Evolutionary conservation across 2,329 filamentous ascomycete genomes (phyloP), one percentile per base, ranked within the genome.

Genomic region (Graphilbum fragrans): DNA sequence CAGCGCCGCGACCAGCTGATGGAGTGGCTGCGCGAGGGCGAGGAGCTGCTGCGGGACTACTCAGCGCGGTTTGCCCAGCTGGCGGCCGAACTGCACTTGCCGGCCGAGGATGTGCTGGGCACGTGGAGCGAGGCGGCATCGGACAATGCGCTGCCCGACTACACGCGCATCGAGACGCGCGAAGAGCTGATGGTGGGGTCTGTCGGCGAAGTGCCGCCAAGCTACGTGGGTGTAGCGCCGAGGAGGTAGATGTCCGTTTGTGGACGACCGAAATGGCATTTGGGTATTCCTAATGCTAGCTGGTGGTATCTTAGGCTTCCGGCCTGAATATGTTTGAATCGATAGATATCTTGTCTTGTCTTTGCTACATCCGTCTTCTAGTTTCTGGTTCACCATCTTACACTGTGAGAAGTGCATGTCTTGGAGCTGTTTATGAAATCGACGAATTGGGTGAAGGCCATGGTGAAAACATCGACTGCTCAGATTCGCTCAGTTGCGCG

Each of bases 181-280:
- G 53, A 57, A 41, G 54, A 57, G 35, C 45, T 55, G 8, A 55
- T 57, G 53, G 53, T 57, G 18, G 53, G 53, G n/a, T 49, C 49
- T 11, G 53, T 56, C 5, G 54, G 54, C 4, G 54, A 57, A 45
- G 51, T 56, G 12, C 52, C 54, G 22, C 54, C 54, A n/a, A 19
- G 32, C n/a, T 34, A 34, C 16, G 7, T 9, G n/a, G 16, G 9
- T 9, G 6, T 16, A 6, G 31, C 16, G 8, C 10, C 31, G 31
- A 16, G 31, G 31, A 32, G 31, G 16, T 32, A 16, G 16, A 29
- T n/a, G n/a, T n/a, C n/a, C n/a, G n/a, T n/a, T n/a, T n/a, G n/a
- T n/a, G n/a, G n/a, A n/a, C n/a, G n/a, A n/a, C n/a, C n/a, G n/a
- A n/a, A n/a, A n/a, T n/a, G n/a, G n/a, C n/a, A n/a, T n/a, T n/a